Base-by-base conservation (phyloP, 495 filamentous ascomycete species). In the Penicillium lagena region DNA sequence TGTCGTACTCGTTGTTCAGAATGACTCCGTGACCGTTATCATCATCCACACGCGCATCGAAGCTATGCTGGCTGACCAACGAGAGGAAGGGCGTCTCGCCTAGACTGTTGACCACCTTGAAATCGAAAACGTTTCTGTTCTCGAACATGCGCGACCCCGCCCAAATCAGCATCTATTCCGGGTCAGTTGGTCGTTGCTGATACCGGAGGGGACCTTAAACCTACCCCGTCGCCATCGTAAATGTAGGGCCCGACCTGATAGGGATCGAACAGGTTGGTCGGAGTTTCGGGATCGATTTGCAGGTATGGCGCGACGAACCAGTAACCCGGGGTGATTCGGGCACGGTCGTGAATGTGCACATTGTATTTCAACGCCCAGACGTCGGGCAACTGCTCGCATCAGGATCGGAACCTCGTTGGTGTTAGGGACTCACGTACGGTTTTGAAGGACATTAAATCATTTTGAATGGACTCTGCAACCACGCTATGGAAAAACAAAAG, bases 181-280 rank as follows among this genome's bases (percentile, higher is more conserved):
- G 36, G 12, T 31, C 29, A 14, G 31, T 41, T 42, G 12, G 27
- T 7, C 49, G 9, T 11, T 6, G 28, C 14, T 32, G 28, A 31
- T 31, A 13, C 9, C 11, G 0, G 7, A 8, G 34, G 5, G 33
- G 11, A 9, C 32, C 35, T 32, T n/a, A 42, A 22, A 61, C 63
- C 33, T 58, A 63, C 64, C 12, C 63, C 63, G 40, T 67, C 55
- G 7, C 47, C 46, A 48, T 67, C 63, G 35, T 63, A 70, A 39
- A 70, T 67, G 51, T 70, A 61, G 0, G 66, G 66, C 9, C 64
- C 64, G 12, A 54, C 49, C 50, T 67, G 64, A 37, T 56, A 67
- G 40, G 53, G 62, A 27, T 59, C 51, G 43, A 60, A 66, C 37
- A 63, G 61, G 17, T 55, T 35, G 6, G 39, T 40, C 9, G 51